Evolutionary conservation across 2,329 filamentous ascomycete genomes (phyloP).

Genomic region (Phaeophleospora eucalypticola): DNA sequence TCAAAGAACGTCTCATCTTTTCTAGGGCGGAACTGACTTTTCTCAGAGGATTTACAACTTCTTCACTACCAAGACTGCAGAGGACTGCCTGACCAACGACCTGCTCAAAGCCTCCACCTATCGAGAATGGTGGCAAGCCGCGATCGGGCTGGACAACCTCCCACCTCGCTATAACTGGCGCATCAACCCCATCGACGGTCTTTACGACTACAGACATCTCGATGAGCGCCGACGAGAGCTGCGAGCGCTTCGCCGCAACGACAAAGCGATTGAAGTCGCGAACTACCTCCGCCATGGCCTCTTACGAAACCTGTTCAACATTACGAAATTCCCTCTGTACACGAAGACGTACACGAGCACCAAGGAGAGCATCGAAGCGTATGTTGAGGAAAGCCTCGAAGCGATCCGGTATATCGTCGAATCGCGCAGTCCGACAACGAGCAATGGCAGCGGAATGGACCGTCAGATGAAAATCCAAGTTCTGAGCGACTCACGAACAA

Average conservation of each 20-base stretch:
- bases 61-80: conserved; percentile 5
- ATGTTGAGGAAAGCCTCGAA: conserved; percentile 76
- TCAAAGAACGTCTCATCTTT: background rate
- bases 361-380: conserved; percentile 87
- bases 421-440: conserved; percentile 51
- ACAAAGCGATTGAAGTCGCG: conserved; percentile 56
- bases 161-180: conserved; percentile 18
- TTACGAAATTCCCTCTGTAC: conserved; percentile 76
- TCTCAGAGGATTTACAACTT: conserved; percentile 1
- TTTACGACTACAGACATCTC: conserved; percentile 19
- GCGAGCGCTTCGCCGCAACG: conserved; percentile 11
- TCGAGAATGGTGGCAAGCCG: conserved; percentile 17
- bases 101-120: conserved; percentile 15
- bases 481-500: conserved; percentile 82
- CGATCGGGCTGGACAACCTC: conserved; percentile 16
- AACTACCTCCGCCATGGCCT: conserved; percentile 74
- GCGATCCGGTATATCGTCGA: conserved; percentile 72
- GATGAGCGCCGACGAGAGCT: conserved; percentile 17
- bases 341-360: conserved; percentile 86
- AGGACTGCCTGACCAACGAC: conserved; percentile 10
- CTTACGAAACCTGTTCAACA: conserved; percentile 82
- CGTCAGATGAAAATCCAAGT: conserved; percentile 81
- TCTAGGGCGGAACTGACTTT: background rate
- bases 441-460: conserved; percentile 44
- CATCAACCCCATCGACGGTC: conserved; percentile 18